A percentile compares a stretch with the other conserved stretches of the same genome.
These are phyloP conservation scores for Aureobasidium subglaciale DNA, from an alignment of 2,329 filamentous ascomycete species.

Conservation along the genomic window DNA sequence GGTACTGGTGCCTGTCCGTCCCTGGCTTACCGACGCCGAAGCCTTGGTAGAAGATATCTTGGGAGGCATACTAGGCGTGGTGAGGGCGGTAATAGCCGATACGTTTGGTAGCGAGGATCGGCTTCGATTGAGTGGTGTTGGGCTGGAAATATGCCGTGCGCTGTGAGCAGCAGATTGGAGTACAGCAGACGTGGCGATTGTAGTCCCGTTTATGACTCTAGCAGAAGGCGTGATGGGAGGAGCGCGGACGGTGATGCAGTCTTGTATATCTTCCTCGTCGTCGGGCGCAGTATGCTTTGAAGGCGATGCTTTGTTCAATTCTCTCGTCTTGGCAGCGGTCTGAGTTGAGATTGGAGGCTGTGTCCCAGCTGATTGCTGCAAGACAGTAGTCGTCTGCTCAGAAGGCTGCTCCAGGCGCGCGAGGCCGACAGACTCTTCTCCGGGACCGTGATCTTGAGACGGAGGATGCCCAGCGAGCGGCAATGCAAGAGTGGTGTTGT, in stretches of 20 bases:
- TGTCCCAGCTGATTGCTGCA: neutral
- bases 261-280: neutral
- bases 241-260: neutral
- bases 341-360: neutral
- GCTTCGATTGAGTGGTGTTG: neutral
- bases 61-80: slow-evolving; percentile 1
- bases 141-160: neutral
- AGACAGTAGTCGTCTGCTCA: neutral
- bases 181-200: neutral
- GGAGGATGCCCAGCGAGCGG: neutral
- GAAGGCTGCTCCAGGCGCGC: no score
- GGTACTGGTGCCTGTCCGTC: neutral
- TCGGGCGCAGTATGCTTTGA: neutral
- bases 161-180: neutral
- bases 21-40: neutral
- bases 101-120: neutral
- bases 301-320: neutral
- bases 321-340: neutral
- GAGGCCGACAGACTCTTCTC: neutral
- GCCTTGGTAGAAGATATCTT: neutral
- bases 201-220: neutral
- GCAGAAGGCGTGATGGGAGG: neutral
- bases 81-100: neutral
- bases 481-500: neutral
- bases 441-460: neutral